Evolutionary conservation across 108 stramenopile species (phyloP).

Genomic region (Nitzschia putrida): DNA sequence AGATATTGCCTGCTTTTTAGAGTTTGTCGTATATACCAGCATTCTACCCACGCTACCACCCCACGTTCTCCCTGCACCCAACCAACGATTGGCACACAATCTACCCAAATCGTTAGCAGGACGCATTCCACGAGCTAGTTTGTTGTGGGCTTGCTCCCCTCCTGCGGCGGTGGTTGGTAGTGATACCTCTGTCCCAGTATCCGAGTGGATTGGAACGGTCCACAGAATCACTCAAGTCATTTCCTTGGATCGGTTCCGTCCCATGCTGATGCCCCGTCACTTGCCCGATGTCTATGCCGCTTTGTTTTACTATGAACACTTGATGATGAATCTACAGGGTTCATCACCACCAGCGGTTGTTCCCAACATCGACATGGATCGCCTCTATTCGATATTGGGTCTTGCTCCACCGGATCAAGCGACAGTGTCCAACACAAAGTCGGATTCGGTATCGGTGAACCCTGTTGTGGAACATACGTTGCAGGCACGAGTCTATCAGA

Average conservation of each 20-base stretch:
- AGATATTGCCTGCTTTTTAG: constrained; percentile 76
- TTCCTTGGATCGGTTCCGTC: constrained; percentile 84
- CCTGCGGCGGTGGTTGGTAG: neutral
- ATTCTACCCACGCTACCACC: constrained; percentile 63
- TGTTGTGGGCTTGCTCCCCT: constrained; percentile 50
- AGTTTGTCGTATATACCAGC: constrained; percentile 59
- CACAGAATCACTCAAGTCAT: constrained; percentile 39
- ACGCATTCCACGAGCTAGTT: constrained; percentile 47
- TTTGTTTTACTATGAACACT: constrained; percentile 54
- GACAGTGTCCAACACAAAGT: neutral
- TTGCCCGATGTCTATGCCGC: constrained; percentile 72
- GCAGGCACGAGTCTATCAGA: constrained; percentile 48
- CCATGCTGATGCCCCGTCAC: constrained; percentile 86
- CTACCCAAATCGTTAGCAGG: constrained; percentile 80
- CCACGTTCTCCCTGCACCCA: constrained; percentile 29
- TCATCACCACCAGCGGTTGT: too few species aligned
- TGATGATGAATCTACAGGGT: constrained; percentile 5
- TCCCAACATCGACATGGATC: neutral
- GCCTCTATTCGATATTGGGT: constrained; percentile 12
- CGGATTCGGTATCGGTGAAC: too few species aligned
- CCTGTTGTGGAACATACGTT: constrained; percentile 7
- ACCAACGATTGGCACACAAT: constrained; percentile 35
- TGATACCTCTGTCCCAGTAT: neutral
- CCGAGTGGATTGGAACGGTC: constrained; percentile 1
- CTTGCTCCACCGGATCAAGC: neutral